Conservation (phyloP, 306 rosid species). For the Adenanthera pavonina region DNA sequence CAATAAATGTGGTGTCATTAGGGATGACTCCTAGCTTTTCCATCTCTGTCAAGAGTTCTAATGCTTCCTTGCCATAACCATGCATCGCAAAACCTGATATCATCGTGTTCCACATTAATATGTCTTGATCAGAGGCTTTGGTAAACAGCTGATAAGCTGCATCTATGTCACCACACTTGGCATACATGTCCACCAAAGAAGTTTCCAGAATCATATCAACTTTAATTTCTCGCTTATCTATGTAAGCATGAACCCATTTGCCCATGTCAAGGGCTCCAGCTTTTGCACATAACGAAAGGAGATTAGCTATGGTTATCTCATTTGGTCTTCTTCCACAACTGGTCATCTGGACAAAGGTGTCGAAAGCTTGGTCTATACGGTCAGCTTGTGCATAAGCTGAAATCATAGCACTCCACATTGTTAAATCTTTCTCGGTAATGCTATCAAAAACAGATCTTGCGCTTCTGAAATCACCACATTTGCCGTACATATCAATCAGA, state of each 20-base stretch:
- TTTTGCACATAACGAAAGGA: slow-evolving; percentile 57
- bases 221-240: slow-evolving; percentile 51
- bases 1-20: slow-evolving; percentile 57
- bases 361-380: slow-evolving; percentile 49
- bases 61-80: slow-evolving; percentile 60
- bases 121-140: slow-evolving; percentile 43
- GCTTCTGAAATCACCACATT: slow-evolving; percentile 52
- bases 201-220: slow-evolving; percentile 55
- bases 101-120: slow-evolving; percentile 69
- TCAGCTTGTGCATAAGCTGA: slow-evolving; percentile 56
- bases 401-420: slow-evolving; percentile 69
- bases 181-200: slow-evolving; percentile 72
- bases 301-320: slow-evolving; percentile 60
- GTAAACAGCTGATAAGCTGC: slow-evolving; percentile 47
- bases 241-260: slow-evolving; percentile 72
- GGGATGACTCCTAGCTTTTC: slow-evolving; percentile 50
- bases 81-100: slow-evolving; percentile 73
- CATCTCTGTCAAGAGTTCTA: slow-evolving; percentile 59
- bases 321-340: slow-evolving; percentile 55
- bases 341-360: slow-evolving; percentile 53
- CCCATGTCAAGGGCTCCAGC: slow-evolving; percentile 73
- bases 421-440: slow-evolving; percentile 49
- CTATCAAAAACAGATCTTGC: slow-evolving; percentile 61
- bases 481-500: slow-evolving; percentile 76
- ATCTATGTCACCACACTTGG: slow-evolving; percentile 74